Base-by-base conservation (phyloP, 805 yeast species). In the Suhomyces canberraensis region DNA sequence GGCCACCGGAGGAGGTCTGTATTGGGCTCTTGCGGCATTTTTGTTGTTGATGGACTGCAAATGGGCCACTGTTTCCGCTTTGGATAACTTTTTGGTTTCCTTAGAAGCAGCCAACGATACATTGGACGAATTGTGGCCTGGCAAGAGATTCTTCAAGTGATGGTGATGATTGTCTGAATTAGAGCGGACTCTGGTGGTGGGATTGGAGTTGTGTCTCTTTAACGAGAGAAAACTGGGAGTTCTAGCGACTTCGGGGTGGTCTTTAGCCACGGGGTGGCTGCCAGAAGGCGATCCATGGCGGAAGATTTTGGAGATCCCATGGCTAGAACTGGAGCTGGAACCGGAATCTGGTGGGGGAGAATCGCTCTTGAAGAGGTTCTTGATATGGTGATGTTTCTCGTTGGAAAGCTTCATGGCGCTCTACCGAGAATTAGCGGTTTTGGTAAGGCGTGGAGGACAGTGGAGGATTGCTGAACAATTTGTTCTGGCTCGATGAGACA, bases 31-130 rank as follows among this genome's bases (percentile, higher is more conserved):
- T 9, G 49, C 39, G 7, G 60, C 57, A 41, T 59, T 60, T 35
- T 53, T 57, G 15, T 56, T 45, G 42, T 60, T 61, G 31, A 61
- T 29, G 16, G 52, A 56, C 32, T 63, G 64, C n/a, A 64, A 42
- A 48, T 64, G 69, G 16, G 62, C 60, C 41, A 61, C 33, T 1
- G 73, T 66, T 39, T 66, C 69, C 2, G 66, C 69, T 33, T 25
- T 42, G 39, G 39, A 41, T 37, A 34, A 41, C 33, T 27, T 47
- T 39, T 31, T 45, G 28, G 35, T 42, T 39, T 44, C 42, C 34
- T 37, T 37, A 20, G 36, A n/a, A 32, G 29, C 42, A 42, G 21
- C 31, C 25, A 11, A 32, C 33, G 15, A 35, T 37, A 24, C 31
- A 33, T 25, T 41, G 17, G 42, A 24, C 4, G 21, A 11, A 17